A percentile compares a stretch with the other conserved stretches of the same genome.
Conservation (phyloP, 495 filamentous ascomycete species). For the Penicillium antarcticum region DNA sequence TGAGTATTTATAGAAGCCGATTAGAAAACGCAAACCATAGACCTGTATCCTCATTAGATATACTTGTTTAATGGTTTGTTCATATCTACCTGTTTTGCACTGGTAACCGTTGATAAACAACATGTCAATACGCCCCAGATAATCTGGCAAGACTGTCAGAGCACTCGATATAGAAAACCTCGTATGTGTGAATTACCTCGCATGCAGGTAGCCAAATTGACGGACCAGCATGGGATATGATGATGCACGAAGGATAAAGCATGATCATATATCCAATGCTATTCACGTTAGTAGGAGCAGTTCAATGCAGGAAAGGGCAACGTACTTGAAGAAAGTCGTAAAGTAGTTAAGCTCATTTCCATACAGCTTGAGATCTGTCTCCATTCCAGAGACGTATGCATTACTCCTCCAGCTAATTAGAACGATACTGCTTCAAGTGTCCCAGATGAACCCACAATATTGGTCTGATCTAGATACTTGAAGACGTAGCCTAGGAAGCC, state of each 20-base stretch:
- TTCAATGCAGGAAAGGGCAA: background rate
- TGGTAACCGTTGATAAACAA: conserved; percentile 12
- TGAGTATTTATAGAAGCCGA: conserved; percentile 15
- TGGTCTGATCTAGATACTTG: conserved; percentile 18
- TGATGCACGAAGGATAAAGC: conserved; percentile 18
- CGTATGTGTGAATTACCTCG: conserved; percentile 1
- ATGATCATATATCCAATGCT: conserved; percentile 20
- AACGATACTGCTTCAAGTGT: background rate
- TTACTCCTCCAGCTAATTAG: conserved; percentile 15
- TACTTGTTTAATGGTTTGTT: background rate
- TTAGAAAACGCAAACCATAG: conserved; percentile 15
- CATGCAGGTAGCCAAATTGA: conserved; percentile 17
- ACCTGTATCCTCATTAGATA: too few relatives aligned
- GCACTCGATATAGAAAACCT: background rate
- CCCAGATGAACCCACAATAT: conserved; percentile 6
- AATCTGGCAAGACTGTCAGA: background rate
- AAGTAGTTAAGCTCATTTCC: conserved; percentile 44
- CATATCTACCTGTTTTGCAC: conserved; percentile 8
- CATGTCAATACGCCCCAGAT: conserved; percentile 16
- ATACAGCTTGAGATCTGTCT: conserved; percentile 22
- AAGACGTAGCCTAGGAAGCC: conserved; percentile 17
- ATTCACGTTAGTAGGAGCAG: background rate
- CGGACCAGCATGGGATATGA: conserved; percentile 13
- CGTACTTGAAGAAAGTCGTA: conserved; percentile 35
- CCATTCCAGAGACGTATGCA: conserved; percentile 19